Percentiles rank a stretch among this genome's conserved stretches.
Evolutionary conservation across 106 monocot species (phyloP).

Genomic region (Dendrobium chrysotoxum): DNA sequence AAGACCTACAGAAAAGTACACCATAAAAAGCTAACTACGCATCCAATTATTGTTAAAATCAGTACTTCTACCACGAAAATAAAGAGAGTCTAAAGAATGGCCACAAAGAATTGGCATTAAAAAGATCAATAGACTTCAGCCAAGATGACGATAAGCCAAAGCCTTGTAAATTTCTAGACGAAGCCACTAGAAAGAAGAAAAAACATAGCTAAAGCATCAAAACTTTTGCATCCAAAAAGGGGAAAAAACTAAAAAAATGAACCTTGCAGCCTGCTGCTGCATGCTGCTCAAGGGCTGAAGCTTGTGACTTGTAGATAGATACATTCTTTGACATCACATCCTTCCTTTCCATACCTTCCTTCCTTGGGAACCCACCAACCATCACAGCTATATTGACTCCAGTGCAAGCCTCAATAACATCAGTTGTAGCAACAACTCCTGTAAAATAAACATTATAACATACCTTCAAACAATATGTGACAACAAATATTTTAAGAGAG

Average conservation of each 20-base stretch:
- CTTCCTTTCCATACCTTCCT: conserved; percentile 70
- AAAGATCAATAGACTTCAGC: too few species aligned
- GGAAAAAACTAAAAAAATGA: too few species aligned
- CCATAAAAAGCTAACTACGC: not conserved
- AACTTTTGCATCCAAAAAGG: too few species aligned
- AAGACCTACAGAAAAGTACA: conserved; percentile 39
- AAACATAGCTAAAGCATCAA: not conserved
- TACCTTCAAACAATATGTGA: not conserved
- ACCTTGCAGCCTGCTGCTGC: conserved; percentile 77
- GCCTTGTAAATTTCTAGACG: not conserved
- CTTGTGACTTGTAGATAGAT: conserved; percentile 63
- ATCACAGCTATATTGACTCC: conserved; percentile 62
- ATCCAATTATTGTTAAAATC: not conserved
- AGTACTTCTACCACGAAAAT: not conserved
- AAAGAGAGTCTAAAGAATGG: too few species aligned
- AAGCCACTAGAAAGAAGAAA: not conserved
- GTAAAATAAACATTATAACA: not conserved
- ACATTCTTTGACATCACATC: conserved; percentile 74
- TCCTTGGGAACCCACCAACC: conserved; percentile 58
- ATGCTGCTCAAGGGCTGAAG: conserved; percentile 59
- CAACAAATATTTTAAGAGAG: not conserved
- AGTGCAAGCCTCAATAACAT: conserved; percentile 52
- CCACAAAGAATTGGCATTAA: too few species aligned
- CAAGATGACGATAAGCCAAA: not conserved
- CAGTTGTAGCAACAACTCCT: conserved; percentile 70